Conservation (phyloP, 192 early-diverging fungal species). For the Neocallimastix lanati region DNA sequence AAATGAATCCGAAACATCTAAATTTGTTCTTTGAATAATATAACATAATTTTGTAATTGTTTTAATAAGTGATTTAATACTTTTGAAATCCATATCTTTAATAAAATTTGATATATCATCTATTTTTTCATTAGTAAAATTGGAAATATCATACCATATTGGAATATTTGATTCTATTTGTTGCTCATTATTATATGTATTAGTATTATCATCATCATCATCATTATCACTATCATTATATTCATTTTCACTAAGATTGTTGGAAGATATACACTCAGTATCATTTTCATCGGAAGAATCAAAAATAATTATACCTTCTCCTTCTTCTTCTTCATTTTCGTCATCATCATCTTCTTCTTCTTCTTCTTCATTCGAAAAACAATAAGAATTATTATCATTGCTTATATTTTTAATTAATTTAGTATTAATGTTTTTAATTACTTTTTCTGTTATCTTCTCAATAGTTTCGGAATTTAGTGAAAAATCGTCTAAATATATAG, state of each 20-base stretch:
- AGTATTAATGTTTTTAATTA: not conserved
- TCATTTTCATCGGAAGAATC: no score
- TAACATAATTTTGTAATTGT: not conserved
- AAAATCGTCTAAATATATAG: not conserved
- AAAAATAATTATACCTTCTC: no score
- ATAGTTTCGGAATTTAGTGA: not conserved
- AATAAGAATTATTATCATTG: no score
- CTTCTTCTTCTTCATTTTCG: no score
- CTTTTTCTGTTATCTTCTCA: not conserved
- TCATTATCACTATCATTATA: no score
- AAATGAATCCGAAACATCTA: not conserved
- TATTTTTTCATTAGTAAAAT: not conserved
- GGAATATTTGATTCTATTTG: not conserved
- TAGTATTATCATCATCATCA: no score
- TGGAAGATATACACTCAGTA: no score
- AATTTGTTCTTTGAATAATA: not conserved
- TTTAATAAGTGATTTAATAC: not conserved
- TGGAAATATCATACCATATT: not conserved
- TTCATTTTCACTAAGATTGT: no score
- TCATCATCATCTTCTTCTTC: no score
- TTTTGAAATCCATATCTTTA: not conserved
- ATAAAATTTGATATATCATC: not conserved
- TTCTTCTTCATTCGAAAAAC: no score
- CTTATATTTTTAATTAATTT: no score
- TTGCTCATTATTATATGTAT: no score